These are phyloP conservation scores for Hanseniaspora occidentalis DNA, from an alignment of 805 yeast species.

Conservation along the genomic window DNA sequence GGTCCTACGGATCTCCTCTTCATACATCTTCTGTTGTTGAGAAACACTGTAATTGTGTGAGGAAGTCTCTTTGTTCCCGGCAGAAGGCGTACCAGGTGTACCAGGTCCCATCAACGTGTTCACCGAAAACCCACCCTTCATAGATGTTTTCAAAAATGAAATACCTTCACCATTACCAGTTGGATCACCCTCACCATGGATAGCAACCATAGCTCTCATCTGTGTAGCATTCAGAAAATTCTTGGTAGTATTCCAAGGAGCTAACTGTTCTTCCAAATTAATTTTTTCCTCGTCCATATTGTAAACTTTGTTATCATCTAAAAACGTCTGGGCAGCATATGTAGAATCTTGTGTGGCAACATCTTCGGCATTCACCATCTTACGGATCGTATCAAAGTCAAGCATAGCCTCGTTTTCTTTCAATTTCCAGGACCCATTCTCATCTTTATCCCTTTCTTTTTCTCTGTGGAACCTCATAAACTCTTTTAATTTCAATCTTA, in stretches of 20 bases:
- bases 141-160: constrained; percentile 79
- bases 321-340: constrained; percentile 83
- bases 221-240: constrained; percentile 90
- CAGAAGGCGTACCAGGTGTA: constrained; percentile 21
- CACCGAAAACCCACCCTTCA: constrained; percentile 77
- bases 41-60: constrained; percentile 74
- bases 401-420: constrained; percentile 58
- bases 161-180: constrained; percentile 84
- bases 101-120: constrained; percentile 11
- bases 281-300: constrained; percentile 35
- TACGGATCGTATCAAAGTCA: constrained; percentile 57
- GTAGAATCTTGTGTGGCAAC: constrained; percentile 75
- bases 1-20: constrained; percentile 74
- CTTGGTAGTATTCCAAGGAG: constrained; percentile 90
- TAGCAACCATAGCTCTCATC: constrained; percentile 91
- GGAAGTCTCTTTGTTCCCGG: constrained; percentile 31
- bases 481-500: constrained; percentile 87
- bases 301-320: constrained; percentile 67
- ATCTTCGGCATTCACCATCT: constrained; percentile 90
- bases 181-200: constrained; percentile 92
- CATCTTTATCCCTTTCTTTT: constrained; percentile 27
- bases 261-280: constrained; percentile 68
- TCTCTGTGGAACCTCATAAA: constrained; percentile 95
- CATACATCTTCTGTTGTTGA: constrained; percentile 72
- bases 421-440: constrained; percentile 74